Conservation (phyloP, 179 eudicot species). For the Camellia oleifera region DNA sequence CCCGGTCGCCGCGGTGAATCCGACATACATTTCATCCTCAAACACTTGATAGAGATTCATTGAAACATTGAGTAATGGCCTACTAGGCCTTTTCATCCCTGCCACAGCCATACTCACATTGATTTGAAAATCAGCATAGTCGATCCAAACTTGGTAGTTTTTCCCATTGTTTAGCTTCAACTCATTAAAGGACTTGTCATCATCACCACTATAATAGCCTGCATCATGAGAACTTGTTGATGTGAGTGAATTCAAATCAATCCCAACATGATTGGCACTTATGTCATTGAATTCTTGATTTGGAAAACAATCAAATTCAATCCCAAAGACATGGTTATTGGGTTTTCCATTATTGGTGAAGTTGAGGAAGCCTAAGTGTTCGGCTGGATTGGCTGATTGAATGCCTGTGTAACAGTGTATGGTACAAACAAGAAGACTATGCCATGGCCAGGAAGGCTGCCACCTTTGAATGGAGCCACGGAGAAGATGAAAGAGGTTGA, state of each 20-base stretch:
- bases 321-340: constrained; percentile 34
- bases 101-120: constrained; percentile 41
- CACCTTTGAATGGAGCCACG: constrained; percentile 35
- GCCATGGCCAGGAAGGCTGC: constrained; percentile 43
- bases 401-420: constrained; percentile 23
- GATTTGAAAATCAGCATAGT: constrained; percentile 26
- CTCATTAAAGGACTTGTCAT: constrained; percentile 20
- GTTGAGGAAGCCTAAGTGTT: constrained; percentile 41
- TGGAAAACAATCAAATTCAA: constrained; percentile 43
- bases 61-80: constrained; percentile 22
- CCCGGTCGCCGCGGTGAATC: too few relatives aligned
- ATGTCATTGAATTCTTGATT: constrained; percentile 45
- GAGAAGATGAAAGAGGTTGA: constrained; percentile 49
- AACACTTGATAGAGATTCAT: constrained; percentile 33
- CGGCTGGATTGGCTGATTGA: constrained; percentile 23
- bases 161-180: constrained; percentile 39
- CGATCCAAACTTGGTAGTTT: constrained; percentile 54
- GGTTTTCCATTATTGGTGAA: constrained; percentile 28
- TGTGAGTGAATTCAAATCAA: constrained; percentile 36
- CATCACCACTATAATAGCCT: constrained; percentile 27
- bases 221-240: constrained; percentile 28
- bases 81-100: constrained; percentile 35
- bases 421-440: constrained; percentile 49
- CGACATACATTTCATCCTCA: too few relatives aligned
- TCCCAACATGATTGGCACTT: constrained; percentile 45